Conservation (phyloP, 495 filamentous ascomycete species). For the Amphirosellinia nigrospora region DNA sequence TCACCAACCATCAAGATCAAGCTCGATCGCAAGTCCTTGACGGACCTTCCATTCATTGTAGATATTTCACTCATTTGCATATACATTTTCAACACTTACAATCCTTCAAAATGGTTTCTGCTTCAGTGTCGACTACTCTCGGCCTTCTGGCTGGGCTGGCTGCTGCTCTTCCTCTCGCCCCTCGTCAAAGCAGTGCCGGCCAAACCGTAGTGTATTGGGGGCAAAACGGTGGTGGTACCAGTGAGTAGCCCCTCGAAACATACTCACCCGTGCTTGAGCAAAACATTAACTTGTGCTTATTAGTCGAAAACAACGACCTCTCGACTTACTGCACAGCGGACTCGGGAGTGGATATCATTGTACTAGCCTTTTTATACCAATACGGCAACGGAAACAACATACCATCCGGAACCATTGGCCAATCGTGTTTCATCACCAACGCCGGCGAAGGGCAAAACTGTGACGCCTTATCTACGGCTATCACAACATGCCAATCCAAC, state of each 20-base stretch:
- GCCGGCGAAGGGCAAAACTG: conserved; percentile 50
- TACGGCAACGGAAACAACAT: conserved; percentile 45
- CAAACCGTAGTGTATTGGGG: conserved; percentile 53
- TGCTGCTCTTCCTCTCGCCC: conserved; percentile 17
- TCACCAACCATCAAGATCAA: conserved; percentile 18
- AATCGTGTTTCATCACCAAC: conserved; percentile 43
- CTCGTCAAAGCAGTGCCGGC: conserved; percentile 15
- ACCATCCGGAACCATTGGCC: conserved; percentile 48
- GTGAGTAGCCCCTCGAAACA: conserved; percentile 16
- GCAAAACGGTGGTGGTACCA: conserved; percentile 48
- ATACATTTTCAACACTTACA: conserved; percentile 9
- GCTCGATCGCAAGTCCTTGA: conserved; percentile 26
- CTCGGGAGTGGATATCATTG: conserved; percentile 55
- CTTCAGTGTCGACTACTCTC: conserved; percentile 15
- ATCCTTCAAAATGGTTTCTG: conserved; percentile 23
- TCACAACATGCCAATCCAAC: conserved; percentile 53
- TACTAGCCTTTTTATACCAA: conserved; percentile 58
- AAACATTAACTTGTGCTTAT: neutral
- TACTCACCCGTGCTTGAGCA: neutral
- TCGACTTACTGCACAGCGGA: conserved; percentile 47
- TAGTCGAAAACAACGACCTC: conserved; percentile 49
- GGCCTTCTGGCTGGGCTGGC: conserved; percentile 19
- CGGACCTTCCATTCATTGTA: conserved; percentile 26
- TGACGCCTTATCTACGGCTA: conserved; percentile 49
- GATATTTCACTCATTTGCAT: conserved; percentile 20